A percentile compares a stretch with the other conserved stretches of the same genome.
phyloP scores from a whole-genome alignment of 306 rosid species.

The Castanea sativa region DNA sequence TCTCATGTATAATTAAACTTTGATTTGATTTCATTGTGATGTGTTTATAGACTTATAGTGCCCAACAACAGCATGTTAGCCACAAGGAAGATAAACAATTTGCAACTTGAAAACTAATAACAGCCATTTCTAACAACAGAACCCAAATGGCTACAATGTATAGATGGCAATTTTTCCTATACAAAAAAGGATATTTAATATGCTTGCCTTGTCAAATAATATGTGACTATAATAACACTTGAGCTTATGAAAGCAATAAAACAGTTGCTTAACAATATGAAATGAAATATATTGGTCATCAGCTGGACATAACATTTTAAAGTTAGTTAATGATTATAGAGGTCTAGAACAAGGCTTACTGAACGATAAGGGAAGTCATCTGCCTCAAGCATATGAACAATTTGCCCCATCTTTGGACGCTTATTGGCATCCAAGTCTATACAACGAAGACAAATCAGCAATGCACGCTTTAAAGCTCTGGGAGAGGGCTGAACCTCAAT shows the following conservation, averaged over 20 bases:
- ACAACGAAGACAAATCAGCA: conserved; percentile 88
- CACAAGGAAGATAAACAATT: neutral
- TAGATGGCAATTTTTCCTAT: neutral
- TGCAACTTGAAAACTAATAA: neutral
- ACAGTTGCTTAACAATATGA: neutral
- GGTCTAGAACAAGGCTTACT: conserved; percentile 40
- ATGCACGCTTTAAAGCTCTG: conserved; percentile 73
- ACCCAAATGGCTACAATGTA: neutral
- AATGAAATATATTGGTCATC: neutral
- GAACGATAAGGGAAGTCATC: conserved; percentile 93
- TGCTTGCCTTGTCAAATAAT: neutral
- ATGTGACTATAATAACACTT: neutral
- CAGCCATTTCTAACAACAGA: neutral
- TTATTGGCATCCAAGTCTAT: conserved; percentile 80
- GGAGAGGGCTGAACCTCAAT: conserved; percentile 73
- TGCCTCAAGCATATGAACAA: conserved; percentile 95
- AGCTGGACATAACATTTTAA: neutral
- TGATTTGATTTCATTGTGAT: no score
- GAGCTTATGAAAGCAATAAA: neutral
- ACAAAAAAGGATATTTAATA: neutral
- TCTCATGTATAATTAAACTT: neutral
- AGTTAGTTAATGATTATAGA: neutral
- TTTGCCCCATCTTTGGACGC: conserved; percentile 98
- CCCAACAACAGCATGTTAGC: neutral
- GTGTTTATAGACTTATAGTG: no score